Evolutionary conservation across 352 stramenopile species (phyloP), one percentile per base, ranked within the genome.

Genomic region (Pythium rhizo-oryzae): DNA sequence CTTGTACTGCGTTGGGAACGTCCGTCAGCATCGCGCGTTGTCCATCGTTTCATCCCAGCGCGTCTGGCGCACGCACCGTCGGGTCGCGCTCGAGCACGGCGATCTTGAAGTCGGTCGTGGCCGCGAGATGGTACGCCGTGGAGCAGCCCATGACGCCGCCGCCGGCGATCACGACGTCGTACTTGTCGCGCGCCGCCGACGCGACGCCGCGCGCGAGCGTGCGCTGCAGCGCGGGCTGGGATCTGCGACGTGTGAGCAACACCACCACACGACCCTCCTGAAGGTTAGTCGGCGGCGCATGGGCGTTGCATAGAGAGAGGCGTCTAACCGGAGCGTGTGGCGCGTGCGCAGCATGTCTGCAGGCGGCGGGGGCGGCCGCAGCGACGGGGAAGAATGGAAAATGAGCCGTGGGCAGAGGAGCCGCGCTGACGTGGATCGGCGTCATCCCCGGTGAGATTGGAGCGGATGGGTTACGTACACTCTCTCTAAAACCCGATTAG

Each of bases 121-220:
- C 65, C n/a, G 83, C 81, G 53, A 96, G 70, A 60, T 96, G 87
- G 68, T 93, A 96, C n/a, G 87, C 87, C 0, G 84, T 85, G n/a
- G 87, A 96, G 73, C 84, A 92, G 58, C 87, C 87, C 84, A 96
- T 93, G 74, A 94, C 87, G 15, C 87, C 83, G 44, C 85, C 87
- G 21, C 87, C 87, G 23, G 82, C 78, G 54, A 96, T 85, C 41
- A 93, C 76, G 47, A 96, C 85, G 65, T 96, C 87, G 52, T 92
- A 94, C 57, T 70, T 67, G 56, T 74, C 62, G 30, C 24, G 46
- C 28, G 33, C 23, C 12, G 21, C 16, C 13, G 60, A 54, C 28
- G 60, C 67, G 16, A 71, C n/a, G 49, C 64, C 50, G 18, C 57
- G 64, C 13, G 18, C 18, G 24, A 49, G 16, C 16, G 25, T 12